Evolutionary conservation across 352 stramenopile genomes (phyloP), one percentile per base, ranked within the genome.

Genomic region (Elongisporangium prolatum): DNA sequence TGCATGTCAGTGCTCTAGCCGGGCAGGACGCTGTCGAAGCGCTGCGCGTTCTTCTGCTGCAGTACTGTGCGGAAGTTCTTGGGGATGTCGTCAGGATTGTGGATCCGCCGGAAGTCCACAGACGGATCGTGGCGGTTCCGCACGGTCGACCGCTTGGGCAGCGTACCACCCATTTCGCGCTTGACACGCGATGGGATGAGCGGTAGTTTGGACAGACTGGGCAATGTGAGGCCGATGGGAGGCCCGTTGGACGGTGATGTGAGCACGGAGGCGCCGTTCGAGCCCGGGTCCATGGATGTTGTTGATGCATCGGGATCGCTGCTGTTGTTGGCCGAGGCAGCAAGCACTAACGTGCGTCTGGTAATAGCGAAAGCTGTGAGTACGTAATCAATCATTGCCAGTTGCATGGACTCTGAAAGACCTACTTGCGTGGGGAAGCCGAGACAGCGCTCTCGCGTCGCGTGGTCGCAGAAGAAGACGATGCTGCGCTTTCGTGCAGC

Each of bases 11-110:
- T 34, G 52, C 20, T 17, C 28, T 28, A 28, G 3, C 47, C 63
- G 4, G 70, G 70, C 7, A 78, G 38, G 14, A 78, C 73, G 2
- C 70, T 64, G 44, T 69, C 58, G 52, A 78, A 75, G 21, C 64
- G 64, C 54, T 73, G 68, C n/a, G 75, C 64, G 25, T 64, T 66
- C 47, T 82, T 79, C 50, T 82, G 71, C 53, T 89, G 75, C 44
- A 91, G 51, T 54, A 86, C 75, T 9, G 70, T 60, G 25, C 77
- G 79, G 49, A 88, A 87, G 57, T 67, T 88, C 62, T 92, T 92
- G 37, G 82, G 82, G 40, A 92, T 84, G 40, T 88, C 69, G 51
- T 86, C 72, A 5, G 80, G 79, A 25, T 82, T 81, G 68, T 92
- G 78, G 48, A 90, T 80, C 16, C 82, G 74, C 22, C 82, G 77